Percentiles rank a stretch among this genome's conserved stretches.
Conservation (phyloP, 2,329 filamentous ascomycete species). For the Sclerotinia sclerotiorum region DNA sequence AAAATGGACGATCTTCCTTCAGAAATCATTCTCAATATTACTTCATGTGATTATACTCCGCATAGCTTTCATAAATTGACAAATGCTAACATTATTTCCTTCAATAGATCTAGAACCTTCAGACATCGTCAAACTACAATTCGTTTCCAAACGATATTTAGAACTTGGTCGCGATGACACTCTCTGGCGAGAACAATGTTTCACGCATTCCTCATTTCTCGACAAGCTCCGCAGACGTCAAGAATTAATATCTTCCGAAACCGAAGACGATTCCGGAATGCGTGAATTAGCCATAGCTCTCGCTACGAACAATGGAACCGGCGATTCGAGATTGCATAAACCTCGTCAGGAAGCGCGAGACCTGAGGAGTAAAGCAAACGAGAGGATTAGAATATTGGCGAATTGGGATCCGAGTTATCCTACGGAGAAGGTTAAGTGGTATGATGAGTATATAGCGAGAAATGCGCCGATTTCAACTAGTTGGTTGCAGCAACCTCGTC, state of each 20-base stretch:
- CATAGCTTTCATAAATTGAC: not conserved
- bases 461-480: slow-evolving; percentile 70
- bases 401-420: slow-evolving; percentile 83
- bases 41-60: slow-evolving; percentile 15
- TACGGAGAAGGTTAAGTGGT: slow-evolving; percentile 75
- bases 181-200: slow-evolving; percentile 75
- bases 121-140: slow-evolving; percentile 67
- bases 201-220: slow-evolving; percentile 67
- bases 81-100: not conserved
- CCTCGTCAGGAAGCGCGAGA: slow-evolving; percentile 32
- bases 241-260: slow-evolving; percentile 43
- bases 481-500: slow-evolving; percentile 70
- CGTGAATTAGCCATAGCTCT: slow-evolving; percentile 37
- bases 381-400: slow-evolving; percentile 60
- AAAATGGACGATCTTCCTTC: slow-evolving; percentile 23
- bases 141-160: slow-evolving; percentile 65
- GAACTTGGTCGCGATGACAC: slow-evolving; percentile 69
- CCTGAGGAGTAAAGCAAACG: slow-evolving; percentile 37
- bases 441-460: slow-evolving; percentile 83
- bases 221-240: slow-evolving; percentile 57
- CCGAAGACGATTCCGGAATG: slow-evolving; percentile 45
- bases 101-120: slow-evolving; percentile 58
- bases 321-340: slow-evolving; percentile 33
- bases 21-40: slow-evolving; percentile 23
- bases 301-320: slow-evolving; percentile 34